Conservation (phyloP, 2,329 filamentous ascomycete species). For the Exserohilum rostratum region DNA sequence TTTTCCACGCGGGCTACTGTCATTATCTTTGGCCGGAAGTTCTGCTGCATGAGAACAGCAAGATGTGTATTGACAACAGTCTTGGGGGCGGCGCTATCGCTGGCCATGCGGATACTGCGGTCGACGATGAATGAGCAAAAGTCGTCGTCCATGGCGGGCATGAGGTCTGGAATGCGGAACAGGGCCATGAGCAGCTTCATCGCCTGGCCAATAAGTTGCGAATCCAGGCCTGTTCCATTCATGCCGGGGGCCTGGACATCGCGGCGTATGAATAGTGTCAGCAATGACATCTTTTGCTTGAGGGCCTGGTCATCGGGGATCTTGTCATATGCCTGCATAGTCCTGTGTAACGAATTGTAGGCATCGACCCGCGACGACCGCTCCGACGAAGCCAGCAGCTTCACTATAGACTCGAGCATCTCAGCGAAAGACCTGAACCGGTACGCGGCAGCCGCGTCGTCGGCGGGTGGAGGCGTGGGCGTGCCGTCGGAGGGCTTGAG, state of each 20-base stretch:
- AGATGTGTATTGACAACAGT: slow-evolving; percentile 79
- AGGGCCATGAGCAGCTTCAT: slow-evolving; percentile 79
- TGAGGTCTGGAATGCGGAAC: slow-evolving; percentile 74
- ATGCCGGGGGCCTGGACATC: slow-evolving; percentile 72
- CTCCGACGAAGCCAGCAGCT: slow-evolving; percentile 78
- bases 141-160: slow-evolving; percentile 73
- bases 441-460: slow-evolving; percentile 51
- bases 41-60: slow-evolving; percentile 79
- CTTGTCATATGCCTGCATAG: slow-evolving; percentile 81
- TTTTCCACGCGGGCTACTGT: slow-evolving; percentile 72
- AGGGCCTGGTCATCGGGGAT: slow-evolving; percentile 60
- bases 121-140: slow-evolving; percentile 83
- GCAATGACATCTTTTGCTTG: slow-evolving; percentile 74
- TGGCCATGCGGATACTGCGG: slow-evolving; percentile 74
- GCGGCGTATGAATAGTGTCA: slow-evolving; percentile 82
- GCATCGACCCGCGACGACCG: slow-evolving; percentile 79
- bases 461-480: slow-evolving; percentile 42
- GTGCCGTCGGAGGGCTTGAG: slow-evolving; percentile 70
- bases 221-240: slow-evolving; percentile 63
- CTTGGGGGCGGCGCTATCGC: slow-evolving; percentile 73
- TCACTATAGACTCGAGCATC: slow-evolving; percentile 84
- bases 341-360: slow-evolving; percentile 78
- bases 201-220: slow-evolving; percentile 76
- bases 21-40: slow-evolving; percentile 77
- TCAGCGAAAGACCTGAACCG: slow-evolving; percentile 68